Evolutionary conservation across 225 moss, liverwort and hornwort species (phyloP).

Genomic region (Pleurozium schreberi): DNA sequence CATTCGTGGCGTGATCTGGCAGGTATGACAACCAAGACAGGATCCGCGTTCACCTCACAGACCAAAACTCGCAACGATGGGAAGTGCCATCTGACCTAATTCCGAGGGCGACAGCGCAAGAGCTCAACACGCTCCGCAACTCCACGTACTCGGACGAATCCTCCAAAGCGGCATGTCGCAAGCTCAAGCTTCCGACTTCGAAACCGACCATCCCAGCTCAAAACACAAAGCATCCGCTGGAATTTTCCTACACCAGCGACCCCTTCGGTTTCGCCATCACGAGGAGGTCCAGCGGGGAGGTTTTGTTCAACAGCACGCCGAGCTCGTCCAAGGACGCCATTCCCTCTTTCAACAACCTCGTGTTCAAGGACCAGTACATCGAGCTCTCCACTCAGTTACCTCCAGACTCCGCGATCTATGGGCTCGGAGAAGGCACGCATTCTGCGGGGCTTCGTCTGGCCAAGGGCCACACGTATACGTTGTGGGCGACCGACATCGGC

Average conservation of each 20-base stretch:
- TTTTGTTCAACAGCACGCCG: slow-evolving; percentile 69
- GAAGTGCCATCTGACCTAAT: slow-evolving; percentile 33
- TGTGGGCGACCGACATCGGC: slow-evolving; percentile 74
- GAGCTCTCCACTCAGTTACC: slow-evolving; percentile 69
- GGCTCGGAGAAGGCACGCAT: slow-evolving; percentile 73
- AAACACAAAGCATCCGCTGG: slow-evolving; percentile 15
- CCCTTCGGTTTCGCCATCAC: slow-evolving; percentile 79
- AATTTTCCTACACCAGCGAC: slow-evolving; percentile 48
- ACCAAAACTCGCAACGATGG: slow-evolving; percentile 15
- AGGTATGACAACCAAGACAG: slow-evolving; percentile 39
- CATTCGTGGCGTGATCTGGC: neutral
- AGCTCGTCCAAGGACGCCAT: neutral
- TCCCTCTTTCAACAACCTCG: slow-evolving; percentile 27
- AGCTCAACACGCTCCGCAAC: slow-evolving; percentile 26
- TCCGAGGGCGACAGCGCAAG: slow-evolving; percentile 14
- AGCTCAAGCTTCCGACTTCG: neutral
- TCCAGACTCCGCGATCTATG: slow-evolving; percentile 45
- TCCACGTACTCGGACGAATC: slow-evolving; percentile 2
- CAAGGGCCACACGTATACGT: slow-evolving; percentile 52
- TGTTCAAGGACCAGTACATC: slow-evolving; percentile 85
- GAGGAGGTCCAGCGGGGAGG: slow-evolving; percentile 56
- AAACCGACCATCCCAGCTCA: neutral
- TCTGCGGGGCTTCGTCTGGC: slow-evolving; percentile 49
- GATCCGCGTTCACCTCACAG: slow-evolving; percentile 44
- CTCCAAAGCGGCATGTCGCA: slow-evolving; percentile 17